phyloP scores from a whole-genome alignment of 23 red algal genomes.

The Pyropia haitanensis region DNA sequence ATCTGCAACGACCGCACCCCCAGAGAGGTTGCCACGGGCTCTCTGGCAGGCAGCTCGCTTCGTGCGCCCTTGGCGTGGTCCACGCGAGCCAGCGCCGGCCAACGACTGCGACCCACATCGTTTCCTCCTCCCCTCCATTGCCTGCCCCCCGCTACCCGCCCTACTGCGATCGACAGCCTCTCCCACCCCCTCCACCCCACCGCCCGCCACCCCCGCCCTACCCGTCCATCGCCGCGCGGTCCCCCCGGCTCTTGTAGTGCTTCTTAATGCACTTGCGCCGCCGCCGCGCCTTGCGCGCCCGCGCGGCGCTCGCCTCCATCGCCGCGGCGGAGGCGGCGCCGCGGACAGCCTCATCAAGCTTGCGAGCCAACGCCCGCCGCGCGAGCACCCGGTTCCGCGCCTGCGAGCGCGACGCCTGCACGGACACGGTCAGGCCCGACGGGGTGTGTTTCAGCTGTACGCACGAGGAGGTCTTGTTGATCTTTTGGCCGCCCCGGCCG shows the following conservation, averaged over 20 bases:
- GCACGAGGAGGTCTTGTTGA: conserved; percentile 87
- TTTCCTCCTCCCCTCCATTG: too few species aligned
- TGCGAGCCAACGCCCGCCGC: conserved; percentile 42
- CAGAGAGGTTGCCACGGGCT: too few species aligned
- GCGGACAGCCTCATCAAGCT: conserved; percentile 44
- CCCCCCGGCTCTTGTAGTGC: conserved; percentile 76
- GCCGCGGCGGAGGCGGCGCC: conserved; percentile 64
- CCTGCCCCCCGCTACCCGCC: too few species aligned
- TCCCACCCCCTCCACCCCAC: too few species aligned
- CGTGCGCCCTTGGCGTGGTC: too few species aligned
- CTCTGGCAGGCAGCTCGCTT: too few species aligned
- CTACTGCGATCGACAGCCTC: too few species aligned
- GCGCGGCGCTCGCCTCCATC: conserved; percentile 26
- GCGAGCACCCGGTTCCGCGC: conserved; percentile 58
- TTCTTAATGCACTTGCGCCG: conserved; percentile 71
- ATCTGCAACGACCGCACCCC: too few species aligned
- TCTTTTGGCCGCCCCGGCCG: conserved; percentile 88
- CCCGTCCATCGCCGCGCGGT: conserved; percentile 26
- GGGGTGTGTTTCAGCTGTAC: conserved; percentile 75
- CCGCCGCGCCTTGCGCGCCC: conserved; percentile 67
- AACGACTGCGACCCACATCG: too few species aligned
- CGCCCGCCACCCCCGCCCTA: background rate
- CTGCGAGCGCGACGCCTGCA: conserved; percentile 76
- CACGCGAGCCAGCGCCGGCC: too few species aligned
- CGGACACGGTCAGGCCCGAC: conserved; percentile 69